A percentile compares a stretch with the other conserved stretches of the same genome.
These are phyloP conservation scores for Oxyria digyna DNA, from an alignment of 148 eudicot species.

Conservation along the genomic window DNA sequence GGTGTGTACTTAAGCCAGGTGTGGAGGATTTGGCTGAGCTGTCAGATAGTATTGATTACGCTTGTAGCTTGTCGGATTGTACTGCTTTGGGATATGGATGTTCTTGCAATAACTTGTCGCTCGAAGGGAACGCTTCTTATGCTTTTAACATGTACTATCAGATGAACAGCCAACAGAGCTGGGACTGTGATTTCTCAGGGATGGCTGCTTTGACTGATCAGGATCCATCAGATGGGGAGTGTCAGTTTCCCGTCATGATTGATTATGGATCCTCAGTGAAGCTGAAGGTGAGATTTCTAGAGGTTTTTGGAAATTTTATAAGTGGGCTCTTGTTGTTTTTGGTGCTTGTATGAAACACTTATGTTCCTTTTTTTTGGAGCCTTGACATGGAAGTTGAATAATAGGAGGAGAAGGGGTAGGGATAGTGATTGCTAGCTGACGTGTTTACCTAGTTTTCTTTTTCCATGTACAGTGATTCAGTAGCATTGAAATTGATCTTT, in stretches of 20 bases:
- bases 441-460: constrained; percentile 3
- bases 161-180: constrained; percentile 43
- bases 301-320: constrained; percentile 27
- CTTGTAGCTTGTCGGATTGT: constrained; percentile 87
- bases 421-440: not conserved
- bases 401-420: not conserved
- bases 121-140: constrained; percentile 69
- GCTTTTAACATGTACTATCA: constrained; percentile 97
- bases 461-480: not conserved
- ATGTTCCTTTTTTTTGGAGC: not conserved
- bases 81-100: constrained; percentile 85
- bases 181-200: constrained; percentile 90
- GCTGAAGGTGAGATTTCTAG: constrained; percentile 21
- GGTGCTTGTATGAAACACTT: constrained; percentile 24
- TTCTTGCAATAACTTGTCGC: constrained; percentile 51
- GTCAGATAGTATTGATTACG: constrained; percentile 54
- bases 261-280: constrained; percentile 37
- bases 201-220: constrained; percentile 43
- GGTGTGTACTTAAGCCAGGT: constrained; percentile 72
- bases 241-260: constrained; percentile 74
- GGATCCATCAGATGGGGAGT: constrained; percentile 60
- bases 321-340: constrained; percentile 44
- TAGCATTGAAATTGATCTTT: not conserved
- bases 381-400: not conserved
- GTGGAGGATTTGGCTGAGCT: constrained; percentile 30